Evolutionary conservation across 139 green algal species (phyloP).

Genomic region (Pleodorina starrii): DNA sequence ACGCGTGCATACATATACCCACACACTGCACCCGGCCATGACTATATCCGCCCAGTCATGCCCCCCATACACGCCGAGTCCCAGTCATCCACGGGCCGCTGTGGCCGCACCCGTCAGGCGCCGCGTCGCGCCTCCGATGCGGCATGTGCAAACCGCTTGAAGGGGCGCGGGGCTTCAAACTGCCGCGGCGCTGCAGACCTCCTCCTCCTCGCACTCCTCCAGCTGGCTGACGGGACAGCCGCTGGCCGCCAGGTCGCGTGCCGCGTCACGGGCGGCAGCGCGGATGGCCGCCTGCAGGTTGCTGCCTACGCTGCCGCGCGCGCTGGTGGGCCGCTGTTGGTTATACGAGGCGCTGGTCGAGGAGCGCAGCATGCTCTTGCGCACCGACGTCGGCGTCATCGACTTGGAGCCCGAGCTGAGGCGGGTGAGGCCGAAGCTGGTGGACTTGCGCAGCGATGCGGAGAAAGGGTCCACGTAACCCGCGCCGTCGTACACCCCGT

Average conservation of each 20-base stretch:
- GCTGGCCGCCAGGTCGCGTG: neutral
- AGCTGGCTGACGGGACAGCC: neutral
- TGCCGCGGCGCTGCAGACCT: neutral
- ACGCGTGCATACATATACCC: no score
- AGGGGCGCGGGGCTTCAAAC: no score
- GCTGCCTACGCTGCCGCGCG: slow-evolving; percentile 3
- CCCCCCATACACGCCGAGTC: no score
- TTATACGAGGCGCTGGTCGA: neutral
- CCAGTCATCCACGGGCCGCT: no score
- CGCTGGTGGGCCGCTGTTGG: neutral
- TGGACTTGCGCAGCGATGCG: slow-evolving; percentile 39
- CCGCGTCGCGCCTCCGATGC: no score
- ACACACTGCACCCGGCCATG: no score
- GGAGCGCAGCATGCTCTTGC: neutral
- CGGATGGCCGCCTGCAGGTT: slow-evolving; percentile 41
- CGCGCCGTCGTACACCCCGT: slow-evolving; percentile 19
- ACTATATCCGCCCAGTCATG: no score
- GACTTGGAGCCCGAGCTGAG: neutral
- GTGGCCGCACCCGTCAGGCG: no score
- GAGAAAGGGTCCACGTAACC: slow-evolving; percentile 40
- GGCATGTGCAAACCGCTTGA: no score
- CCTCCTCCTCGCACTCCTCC: neutral
- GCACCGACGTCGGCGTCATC: neutral
- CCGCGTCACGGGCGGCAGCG: slow-evolving; percentile 23
- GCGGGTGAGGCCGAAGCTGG: neutral